phyloP scores from a whole-genome alignment of 2,329 filamentous ascomycete genomes.

The Pochonia chlamydosporia region DNA sequence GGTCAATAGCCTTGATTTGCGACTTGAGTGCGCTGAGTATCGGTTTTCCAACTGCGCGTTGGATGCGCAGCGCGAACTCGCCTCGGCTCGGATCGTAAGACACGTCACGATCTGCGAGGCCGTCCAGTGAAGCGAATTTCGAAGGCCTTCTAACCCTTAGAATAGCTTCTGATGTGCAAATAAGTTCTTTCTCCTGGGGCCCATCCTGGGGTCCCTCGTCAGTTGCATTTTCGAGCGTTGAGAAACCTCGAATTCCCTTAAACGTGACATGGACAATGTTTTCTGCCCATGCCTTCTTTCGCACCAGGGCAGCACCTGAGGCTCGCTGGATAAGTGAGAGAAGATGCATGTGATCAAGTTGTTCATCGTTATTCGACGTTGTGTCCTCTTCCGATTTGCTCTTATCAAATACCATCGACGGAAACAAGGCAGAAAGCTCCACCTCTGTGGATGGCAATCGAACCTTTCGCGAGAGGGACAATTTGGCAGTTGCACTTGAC shows the following conservation, averaged over 20 bases:
- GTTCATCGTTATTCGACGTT: slow-evolving; percentile 5
- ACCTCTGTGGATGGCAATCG: slow-evolving; percentile 43
- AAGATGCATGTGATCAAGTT: slow-evolving; percentile 13
- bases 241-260: slow-evolving; percentile 33
- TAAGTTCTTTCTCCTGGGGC: slow-evolving; percentile 19
- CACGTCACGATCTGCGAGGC: slow-evolving; percentile 54
- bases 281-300: slow-evolving; percentile 47
- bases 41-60: slow-evolving; percentile 51
- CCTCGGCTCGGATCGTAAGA: slow-evolving; percentile 54
- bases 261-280: slow-evolving; percentile 56
- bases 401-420: slow-evolving; percentile 24
- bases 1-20: slow-evolving; percentile 61
- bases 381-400: slow-evolving; percentile 12
- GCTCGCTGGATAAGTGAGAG: slow-evolving; percentile 17
- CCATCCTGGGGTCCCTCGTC: slow-evolving; percentile 8
- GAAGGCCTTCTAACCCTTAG: slow-evolving; percentile 47
- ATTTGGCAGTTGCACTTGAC: slow-evolving; percentile 26
- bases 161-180: slow-evolving; percentile 45
- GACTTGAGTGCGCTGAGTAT: slow-evolving; percentile 53
- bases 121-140: slow-evolving; percentile 50
- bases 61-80: slow-evolving; percentile 57
- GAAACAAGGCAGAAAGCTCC: slow-evolving; percentile 41
- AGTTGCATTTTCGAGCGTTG: slow-evolving; percentile 7
- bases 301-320: slow-evolving; percentile 12
- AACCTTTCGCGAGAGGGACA: slow-evolving; percentile 35